Percentiles rank a stretch among this genome's conserved stretches.
Evolutionary conservation across 257 asterid species (phyloP).

Genomic region (Eustoma russellianum): DNA sequence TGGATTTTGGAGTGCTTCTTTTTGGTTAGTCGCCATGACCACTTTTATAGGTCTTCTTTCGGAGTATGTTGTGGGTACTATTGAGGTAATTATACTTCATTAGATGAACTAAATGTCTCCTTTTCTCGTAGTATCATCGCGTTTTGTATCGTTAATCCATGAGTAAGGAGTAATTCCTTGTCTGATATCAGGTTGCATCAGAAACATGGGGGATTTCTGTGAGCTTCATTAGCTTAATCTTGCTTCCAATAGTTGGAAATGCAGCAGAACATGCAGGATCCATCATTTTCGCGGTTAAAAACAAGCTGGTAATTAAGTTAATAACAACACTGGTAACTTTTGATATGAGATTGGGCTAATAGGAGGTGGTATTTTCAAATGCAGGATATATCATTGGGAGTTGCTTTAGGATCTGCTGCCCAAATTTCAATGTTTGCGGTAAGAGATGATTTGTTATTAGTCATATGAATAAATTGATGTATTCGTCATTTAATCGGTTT

Average conservation of each 20-base stretch:
- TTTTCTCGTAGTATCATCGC: neutral
- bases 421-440: slow-evolving; percentile 48
- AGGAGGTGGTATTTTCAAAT: neutral
- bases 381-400: slow-evolving; percentile 41
- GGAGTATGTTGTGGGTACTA: slow-evolving; percentile 36
- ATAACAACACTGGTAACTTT: neutral
- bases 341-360: neutral
- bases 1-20: slow-evolving; percentile 34
- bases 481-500: too few species aligned
- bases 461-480: too few species aligned
- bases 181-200: slow-evolving; percentile 23
- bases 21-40: slow-evolving; percentile 34
- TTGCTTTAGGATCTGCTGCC: slow-evolving; percentile 39
- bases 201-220: slow-evolving; percentile 41
- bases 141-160: neutral
- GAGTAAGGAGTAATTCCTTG: neutral
- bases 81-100: slow-evolving; percentile 21
- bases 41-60: slow-evolving; percentile 25
- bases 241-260: slow-evolving; percentile 43
- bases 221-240: slow-evolving; percentile 36
- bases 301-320: slow-evolving; percentile 26
- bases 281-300: slow-evolving; percentile 35
- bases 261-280: slow-evolving; percentile 48
- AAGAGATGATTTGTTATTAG: slow-evolving; percentile 6
- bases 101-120: neutral